Evolutionary conservation across 371 early-diverging fungal genomes (phyloP), one percentile per base, ranked within the genome.

Genomic region (Parasitella parasitica): DNA sequence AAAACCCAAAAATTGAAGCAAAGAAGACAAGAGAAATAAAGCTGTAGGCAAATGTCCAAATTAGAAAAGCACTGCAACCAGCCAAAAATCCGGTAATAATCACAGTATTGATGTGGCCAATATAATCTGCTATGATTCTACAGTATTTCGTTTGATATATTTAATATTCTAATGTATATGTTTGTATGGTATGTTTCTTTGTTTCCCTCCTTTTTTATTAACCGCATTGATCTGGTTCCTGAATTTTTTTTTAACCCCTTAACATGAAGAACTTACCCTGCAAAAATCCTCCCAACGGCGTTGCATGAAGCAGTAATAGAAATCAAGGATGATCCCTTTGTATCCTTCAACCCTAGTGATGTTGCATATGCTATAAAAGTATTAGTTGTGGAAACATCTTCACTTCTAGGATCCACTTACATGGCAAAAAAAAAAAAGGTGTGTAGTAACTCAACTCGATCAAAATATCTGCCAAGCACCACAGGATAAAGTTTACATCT

Each of bases 1-100:
- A 64, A 24, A 73, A 57, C 3, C 80, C 80, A 58, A 66, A 78
- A 2, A 76, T 32, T 9, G 50, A 27, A 1, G 68, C 39, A 52
- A 78, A 80, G 2, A 54, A 54, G 4, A 66, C 54, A 18, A 82
- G 59, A 2, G 55, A 37, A 9, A 46, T 54, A 58, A 77, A 76
- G 11, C 24, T 66, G 24, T 41, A 58, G 26, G 81, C 71, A 60
- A 80, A 76, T 8, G 66, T 69, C 82, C 82, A 83, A 9, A 80
- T 35, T 7, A 77, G 16, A 3, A 73, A 34, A 28, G 69, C 55
- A 11, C 59, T 54, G 7, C 67, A 2, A 3, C 75, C 67, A 18
- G 73, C 51, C 2, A 72, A 20, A 13, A 57, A 36, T 30, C 69
- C 49, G 43, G 64, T 66, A 13, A 73, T 8, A 5, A 69, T 65